These are phyloP conservation scores for Coemansia sp. DNA, from an alignment of 192 early-diverging fungal genomes.

Conservation along the genomic window DNA sequence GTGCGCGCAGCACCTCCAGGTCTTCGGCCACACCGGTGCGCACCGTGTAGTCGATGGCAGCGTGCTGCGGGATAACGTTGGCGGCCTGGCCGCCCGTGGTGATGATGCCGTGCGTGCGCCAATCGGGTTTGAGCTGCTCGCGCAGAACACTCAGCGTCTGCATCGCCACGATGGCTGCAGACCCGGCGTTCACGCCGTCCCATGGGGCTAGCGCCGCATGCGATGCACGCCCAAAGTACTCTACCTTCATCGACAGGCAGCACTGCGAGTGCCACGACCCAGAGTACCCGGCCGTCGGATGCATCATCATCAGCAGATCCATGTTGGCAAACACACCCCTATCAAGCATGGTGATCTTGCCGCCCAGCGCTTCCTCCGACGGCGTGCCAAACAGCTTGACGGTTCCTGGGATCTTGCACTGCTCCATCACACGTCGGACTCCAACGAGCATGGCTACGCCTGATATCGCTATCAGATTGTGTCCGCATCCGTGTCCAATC, in stretches of 20 bases:
- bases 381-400: slow-evolving; percentile 77
- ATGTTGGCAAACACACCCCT: slow-evolving; percentile 68
- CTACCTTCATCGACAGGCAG: slow-evolving; percentile 52
- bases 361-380: slow-evolving; percentile 68
- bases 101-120: slow-evolving; percentile 75
- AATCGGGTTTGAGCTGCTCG: slow-evolving; percentile 69
- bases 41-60: slow-evolving; percentile 59
- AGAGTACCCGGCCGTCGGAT: slow-evolving; percentile 62
- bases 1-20: slow-evolving; percentile 51
- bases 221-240: slow-evolving; percentile 71
- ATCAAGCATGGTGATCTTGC: slow-evolving; percentile 72
- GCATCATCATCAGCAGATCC: slow-evolving; percentile 79
- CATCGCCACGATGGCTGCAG: slow-evolving; percentile 69
- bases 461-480: slow-evolving; percentile 72
- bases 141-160: slow-evolving; percentile 66
- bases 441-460: slow-evolving; percentile 65
- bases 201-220: slow-evolving; percentile 70
- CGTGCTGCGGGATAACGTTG: slow-evolving; percentile 67
- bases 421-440: slow-evolving; percentile 42
- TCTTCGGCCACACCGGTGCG: slow-evolving; percentile 58
- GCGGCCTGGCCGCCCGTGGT: slow-evolving; percentile 67
- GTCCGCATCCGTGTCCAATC: slow-evolving; percentile 68
- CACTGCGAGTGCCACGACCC: slow-evolving; percentile 55
- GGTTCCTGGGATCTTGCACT: slow-evolving; percentile 55
- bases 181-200: slow-evolving; percentile 77